Evolutionary conservation across 2,329 filamentous ascomycete species (phyloP).

Genomic region (Exophiala aquamarina): DNA sequence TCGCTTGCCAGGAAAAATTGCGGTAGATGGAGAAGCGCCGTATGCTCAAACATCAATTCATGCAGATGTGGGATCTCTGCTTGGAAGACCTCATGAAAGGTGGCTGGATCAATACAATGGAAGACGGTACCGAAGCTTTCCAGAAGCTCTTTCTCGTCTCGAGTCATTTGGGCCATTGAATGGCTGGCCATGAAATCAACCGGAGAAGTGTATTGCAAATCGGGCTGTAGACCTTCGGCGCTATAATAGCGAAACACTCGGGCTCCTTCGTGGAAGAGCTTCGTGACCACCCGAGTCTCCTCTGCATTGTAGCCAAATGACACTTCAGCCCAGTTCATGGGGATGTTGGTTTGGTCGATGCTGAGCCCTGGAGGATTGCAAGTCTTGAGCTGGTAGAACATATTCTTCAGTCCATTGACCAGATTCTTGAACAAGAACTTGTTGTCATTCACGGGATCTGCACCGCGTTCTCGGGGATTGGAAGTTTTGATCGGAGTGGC

Average conservation of each 20-base stretch:
- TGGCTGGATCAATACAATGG: conserved; percentile 96
- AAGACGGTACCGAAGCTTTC: conserved; percentile 99
- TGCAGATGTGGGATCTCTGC: conserved; percentile 96
- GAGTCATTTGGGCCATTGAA: conserved; percentile 88
- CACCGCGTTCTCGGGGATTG: conserved; percentile 82
- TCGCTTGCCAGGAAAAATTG: conserved; percentile 99
- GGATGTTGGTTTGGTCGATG: conserved; percentile 76
- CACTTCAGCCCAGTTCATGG: conserved; percentile 90
- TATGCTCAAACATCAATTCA: conserved; percentile 97
- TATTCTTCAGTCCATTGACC: conserved; percentile 92
- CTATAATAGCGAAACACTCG: conserved; percentile 97
- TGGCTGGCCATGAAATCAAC: conserved; percentile 93
- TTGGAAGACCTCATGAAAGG: conserved; percentile 97
- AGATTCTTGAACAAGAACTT: conserved; percentile 97
- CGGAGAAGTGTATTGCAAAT: conserved; percentile 74
- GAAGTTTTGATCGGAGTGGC: conserved; percentile 95
- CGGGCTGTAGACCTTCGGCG: conserved; percentile 73
- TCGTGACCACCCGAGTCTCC: conserved; percentile 93
- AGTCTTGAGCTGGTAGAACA: conserved; percentile 89
- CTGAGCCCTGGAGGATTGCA: conserved; percentile 72
- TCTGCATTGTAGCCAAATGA: conserved; percentile 96
- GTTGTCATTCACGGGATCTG: conserved; percentile 91
- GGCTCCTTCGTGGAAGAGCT: conserved; percentile 93
- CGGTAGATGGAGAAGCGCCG: conserved; percentile 87
- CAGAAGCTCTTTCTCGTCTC: conserved; percentile 95